Conservation (phyloP, 768 basidiomycete genomes). For the Sarcodon sp. region DNA sequence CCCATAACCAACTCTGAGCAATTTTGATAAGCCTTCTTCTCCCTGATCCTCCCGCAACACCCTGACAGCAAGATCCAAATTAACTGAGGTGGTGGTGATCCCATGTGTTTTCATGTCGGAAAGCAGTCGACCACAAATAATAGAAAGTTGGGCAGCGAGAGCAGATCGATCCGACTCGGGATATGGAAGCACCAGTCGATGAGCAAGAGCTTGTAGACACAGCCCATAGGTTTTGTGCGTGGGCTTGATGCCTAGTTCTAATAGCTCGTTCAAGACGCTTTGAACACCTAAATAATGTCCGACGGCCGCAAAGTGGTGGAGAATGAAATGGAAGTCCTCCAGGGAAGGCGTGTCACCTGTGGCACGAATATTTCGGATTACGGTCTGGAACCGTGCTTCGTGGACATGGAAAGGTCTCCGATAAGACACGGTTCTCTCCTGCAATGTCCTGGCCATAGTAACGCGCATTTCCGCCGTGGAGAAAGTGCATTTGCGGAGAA, state of each 20-base stretch:
- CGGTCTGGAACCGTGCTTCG: slow-evolving; percentile 51
- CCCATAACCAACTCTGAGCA: slow-evolving; percentile 61
- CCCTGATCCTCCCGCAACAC: slow-evolving; percentile 57
- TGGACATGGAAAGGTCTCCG: slow-evolving; percentile 31
- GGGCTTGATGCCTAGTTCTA: slow-evolving; percentile 28
- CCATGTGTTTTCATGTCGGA: slow-evolving; percentile 38
- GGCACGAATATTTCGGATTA: slow-evolving; percentile 60
- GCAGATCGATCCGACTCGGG: slow-evolving; percentile 19
- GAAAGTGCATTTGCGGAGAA: slow-evolving; percentile 55
- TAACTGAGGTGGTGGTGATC: slow-evolving; percentile 41
- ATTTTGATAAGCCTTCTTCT: slow-evolving; percentile 36
- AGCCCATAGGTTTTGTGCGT: slow-evolving; percentile 44
- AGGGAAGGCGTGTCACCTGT: slow-evolving; percentile 29
- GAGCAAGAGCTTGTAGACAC: slow-evolving; percentile 57
- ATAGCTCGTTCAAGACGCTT: slow-evolving; percentile 50
- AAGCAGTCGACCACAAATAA: slow-evolving; percentile 37
- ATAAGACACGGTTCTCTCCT: slow-evolving; percentile 20
- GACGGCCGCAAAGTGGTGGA: slow-evolving; percentile 63
- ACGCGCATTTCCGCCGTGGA: slow-evolving; percentile 30
- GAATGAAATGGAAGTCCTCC: slow-evolving; percentile 64
- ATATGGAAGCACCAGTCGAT: slow-evolving; percentile 52
- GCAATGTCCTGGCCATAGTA: slow-evolving; percentile 27
- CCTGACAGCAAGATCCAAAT: slow-evolving; percentile 55
- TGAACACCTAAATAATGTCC: slow-evolving; percentile 55
- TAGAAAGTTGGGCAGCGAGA: slow-evolving; percentile 29